phyloP scores from a whole-genome alignment of 192 early-diverging fungal genomes.

The Glomus cerebriforme region DNA sequence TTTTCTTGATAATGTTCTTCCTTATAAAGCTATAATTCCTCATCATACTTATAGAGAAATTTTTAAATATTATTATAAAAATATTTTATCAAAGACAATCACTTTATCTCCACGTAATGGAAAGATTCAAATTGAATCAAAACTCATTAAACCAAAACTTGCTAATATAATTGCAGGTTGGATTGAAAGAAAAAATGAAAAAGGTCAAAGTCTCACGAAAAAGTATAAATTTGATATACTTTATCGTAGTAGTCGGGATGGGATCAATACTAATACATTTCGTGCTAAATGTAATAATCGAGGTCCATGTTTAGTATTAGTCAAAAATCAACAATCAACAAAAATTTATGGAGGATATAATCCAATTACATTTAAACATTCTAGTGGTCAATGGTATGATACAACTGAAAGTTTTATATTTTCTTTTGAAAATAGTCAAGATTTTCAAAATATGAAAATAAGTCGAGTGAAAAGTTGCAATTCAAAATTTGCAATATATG shows the following conservation, averaged over 20 bases:
- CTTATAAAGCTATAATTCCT: neutral
- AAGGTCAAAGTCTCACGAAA: neutral
- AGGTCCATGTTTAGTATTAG: no score
- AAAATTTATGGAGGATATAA: neutral
- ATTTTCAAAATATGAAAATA: neutral
- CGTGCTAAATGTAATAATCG: no score
- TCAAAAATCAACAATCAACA: no score
- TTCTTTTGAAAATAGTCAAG: neutral
- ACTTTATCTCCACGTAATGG: neutral
- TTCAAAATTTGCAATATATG: no score
- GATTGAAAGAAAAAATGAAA: neutral
- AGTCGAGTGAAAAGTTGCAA: no score
- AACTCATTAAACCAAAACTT: neutral
- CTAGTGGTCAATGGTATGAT: neutral
- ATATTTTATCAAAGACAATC: neutral
- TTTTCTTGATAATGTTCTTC: neutral
- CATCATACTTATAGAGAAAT: neutral
- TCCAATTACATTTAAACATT: neutral
- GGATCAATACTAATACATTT: neutral
- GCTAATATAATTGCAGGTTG: neutral
- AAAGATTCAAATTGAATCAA: neutral
- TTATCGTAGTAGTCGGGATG: neutral
- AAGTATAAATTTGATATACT: constrained; percentile 14
- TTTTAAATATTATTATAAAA: neutral
- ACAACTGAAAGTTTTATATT: neutral